Conservation (phyloP, 2,329 filamentous ascomycete species). For the Trichoderma sp. region DNA sequence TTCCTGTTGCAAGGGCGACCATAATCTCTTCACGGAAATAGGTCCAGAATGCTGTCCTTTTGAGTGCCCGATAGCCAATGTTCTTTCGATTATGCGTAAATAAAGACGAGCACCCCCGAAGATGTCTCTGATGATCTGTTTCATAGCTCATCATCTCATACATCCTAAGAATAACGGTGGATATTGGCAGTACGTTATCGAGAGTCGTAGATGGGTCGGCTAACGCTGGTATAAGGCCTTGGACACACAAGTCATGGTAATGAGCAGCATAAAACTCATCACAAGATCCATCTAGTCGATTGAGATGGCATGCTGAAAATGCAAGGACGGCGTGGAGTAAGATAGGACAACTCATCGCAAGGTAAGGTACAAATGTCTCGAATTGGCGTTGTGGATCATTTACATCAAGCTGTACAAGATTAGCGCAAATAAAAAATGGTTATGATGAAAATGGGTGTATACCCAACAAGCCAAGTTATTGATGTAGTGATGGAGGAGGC, state of each 20-base stretch:
- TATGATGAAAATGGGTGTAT: background rate
- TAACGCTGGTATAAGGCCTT: background rate
- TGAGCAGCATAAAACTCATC: background rate
- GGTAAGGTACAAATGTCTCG: background rate
- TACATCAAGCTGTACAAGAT: background rate
- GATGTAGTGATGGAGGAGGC: background rate
- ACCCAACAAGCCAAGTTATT: background rate
- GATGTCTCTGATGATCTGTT: background rate
- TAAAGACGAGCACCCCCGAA: background rate
- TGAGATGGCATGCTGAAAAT: background rate
- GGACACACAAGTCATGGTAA: background rate
- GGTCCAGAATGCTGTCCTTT: background rate
- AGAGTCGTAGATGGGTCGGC: background rate
- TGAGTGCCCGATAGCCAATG: background rate
- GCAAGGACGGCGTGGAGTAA: background rate
- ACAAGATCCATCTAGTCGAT: background rate
- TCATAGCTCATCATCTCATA: conserved; percentile 7
- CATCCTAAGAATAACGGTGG: background rate
- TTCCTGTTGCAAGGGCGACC: background rate
- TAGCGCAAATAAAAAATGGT: background rate
- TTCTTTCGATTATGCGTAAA: conserved; percentile 1
- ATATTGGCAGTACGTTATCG: background rate
- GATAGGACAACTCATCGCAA: conserved; percentile 1
- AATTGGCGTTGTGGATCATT: background rate
- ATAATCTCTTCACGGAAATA: background rate